Evolutionary conservation across 768 basidiomycete genomes (phyloP).

Genomic region (Terana coerulea): DNA sequence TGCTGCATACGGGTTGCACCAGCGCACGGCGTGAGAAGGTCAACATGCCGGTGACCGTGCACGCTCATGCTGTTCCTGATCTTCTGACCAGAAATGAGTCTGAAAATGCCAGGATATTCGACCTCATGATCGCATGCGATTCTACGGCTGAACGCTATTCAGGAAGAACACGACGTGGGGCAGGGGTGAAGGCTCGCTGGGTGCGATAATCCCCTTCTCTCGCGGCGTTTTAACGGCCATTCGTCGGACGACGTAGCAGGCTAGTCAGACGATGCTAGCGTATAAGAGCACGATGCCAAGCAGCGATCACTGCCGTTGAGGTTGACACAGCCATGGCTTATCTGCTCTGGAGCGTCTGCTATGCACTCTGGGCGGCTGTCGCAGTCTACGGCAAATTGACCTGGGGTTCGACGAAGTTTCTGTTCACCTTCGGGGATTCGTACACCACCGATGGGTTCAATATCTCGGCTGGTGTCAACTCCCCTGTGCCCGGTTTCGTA

Average conservation of each 20-base stretch:
- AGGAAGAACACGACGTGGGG: neutral
- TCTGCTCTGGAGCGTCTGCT: conserved; percentile 5
- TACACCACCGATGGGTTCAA: conserved; percentile 61
- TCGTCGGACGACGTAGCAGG: conserved; percentile 7
- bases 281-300: conserved; percentile 1
- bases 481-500: conserved; percentile 49
- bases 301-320: neutral
- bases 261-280: no score
- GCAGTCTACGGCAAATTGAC: conserved; percentile 29
- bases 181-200: no score
- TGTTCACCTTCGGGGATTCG: conserved; percentile 63
- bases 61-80: no score
- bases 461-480: conserved; percentile 51
- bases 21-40: no score
- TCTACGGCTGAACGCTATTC: neutral
- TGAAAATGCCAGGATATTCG: neutral
- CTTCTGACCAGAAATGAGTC: neutral
- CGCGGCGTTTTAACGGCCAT: conserved; percentile 6
- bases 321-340: conserved; percentile 8
- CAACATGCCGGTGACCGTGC: no score
- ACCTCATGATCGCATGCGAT: neutral
- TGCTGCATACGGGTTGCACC: no score
- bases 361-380: conserved; percentile 9
- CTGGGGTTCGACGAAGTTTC: conserved; percentile 49
- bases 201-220: no score